phyloP scores from a whole-genome alignment of 2,329 filamentous ascomycete species.

The Karstenula rhodostoma region DNA sequence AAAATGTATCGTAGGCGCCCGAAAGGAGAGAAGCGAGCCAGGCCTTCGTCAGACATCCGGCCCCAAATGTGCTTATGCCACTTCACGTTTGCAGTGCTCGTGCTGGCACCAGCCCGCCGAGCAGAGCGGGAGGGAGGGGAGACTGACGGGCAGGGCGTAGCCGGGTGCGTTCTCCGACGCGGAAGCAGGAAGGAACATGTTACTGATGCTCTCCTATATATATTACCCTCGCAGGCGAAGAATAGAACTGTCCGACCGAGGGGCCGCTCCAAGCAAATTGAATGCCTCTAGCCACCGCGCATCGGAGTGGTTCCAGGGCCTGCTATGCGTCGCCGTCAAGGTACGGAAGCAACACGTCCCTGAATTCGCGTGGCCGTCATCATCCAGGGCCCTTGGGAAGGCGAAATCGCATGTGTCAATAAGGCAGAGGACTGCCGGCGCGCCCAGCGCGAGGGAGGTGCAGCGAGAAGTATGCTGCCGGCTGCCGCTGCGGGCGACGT shows the following conservation, averaged over 20 bases:
- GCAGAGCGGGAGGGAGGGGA: background rate
- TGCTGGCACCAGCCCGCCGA: constrained; percentile 5
- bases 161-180: background rate
- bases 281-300: constrained; percentile 35
- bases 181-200: constrained; percentile 5
- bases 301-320: constrained; percentile 25
- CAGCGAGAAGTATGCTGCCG: constrained; percentile 36
- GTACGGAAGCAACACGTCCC: constrained; percentile 31
- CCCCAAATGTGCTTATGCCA: constrained; percentile 24
- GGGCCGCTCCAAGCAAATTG: constrained; percentile 41
- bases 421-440: constrained; percentile 28
- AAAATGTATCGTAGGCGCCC: constrained; percentile 35
- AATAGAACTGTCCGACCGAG: constrained; percentile 29
- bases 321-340: constrained; percentile 35
- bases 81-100: constrained; percentile 14
- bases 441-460: constrained; percentile 36
- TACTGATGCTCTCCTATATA: constrained; percentile 24
- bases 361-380: constrained; percentile 32
- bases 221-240: constrained; percentile 31
- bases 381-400: constrained; percentile 34
- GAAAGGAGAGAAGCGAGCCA: constrained; percentile 40
- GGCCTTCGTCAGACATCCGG: constrained; percentile 20
- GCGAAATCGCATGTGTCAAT: constrained; percentile 39
- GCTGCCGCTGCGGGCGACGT: constrained; percentile 32
- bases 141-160: constrained; percentile 12